Evolutionary conservation across 305 asterid species (phyloP).

Genomic region (Fraxinus sp.): DNA sequence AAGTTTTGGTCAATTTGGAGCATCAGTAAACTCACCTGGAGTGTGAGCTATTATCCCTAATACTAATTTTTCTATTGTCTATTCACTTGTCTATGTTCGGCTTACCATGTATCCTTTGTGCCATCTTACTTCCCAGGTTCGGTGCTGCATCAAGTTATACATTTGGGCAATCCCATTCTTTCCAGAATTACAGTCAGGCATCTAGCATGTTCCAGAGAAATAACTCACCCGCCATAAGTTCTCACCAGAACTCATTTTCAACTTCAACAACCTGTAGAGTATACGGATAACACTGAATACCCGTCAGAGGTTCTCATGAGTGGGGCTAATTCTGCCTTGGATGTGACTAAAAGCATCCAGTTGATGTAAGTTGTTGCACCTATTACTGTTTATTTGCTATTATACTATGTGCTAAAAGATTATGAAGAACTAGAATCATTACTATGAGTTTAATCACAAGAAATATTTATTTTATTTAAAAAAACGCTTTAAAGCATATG

Average conservation of each 20-base stretch:
- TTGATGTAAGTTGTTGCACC: constrained; percentile 45
- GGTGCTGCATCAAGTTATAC: constrained; percentile 47
- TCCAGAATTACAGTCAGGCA: constrained; percentile 45
- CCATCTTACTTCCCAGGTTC: constrained; percentile 39
- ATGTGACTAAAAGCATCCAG: constrained; percentile 28
- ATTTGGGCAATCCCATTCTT: constrained; percentile 48
- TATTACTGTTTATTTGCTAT: not conserved
- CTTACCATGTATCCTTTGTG: constrained; percentile 26
- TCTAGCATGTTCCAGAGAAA: constrained; percentile 38
- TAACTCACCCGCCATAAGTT: constrained; percentile 35
- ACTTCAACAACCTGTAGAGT: too few species aligned
- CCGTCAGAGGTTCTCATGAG: constrained; percentile 19
- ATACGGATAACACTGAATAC: too few species aligned
- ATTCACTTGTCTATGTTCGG: constrained; percentile 25
- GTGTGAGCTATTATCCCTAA: constrained; percentile 14
- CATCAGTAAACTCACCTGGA: constrained; percentile 51
- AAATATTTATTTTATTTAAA: too few species aligned
- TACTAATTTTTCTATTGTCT: constrained; percentile 20
- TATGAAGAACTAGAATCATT: not conserved
- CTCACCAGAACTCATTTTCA: constrained; percentile 46
- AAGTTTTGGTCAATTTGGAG: constrained; percentile 65
- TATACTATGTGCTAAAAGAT: not conserved
- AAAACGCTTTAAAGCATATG: not conserved
- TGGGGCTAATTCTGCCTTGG: constrained; percentile 23
- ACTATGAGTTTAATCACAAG: not conserved